Evolutionary conservation across 2,329 filamentous ascomycete species (phyloP).

Genomic region (Pseudopithomyces maydicus): DNA sequence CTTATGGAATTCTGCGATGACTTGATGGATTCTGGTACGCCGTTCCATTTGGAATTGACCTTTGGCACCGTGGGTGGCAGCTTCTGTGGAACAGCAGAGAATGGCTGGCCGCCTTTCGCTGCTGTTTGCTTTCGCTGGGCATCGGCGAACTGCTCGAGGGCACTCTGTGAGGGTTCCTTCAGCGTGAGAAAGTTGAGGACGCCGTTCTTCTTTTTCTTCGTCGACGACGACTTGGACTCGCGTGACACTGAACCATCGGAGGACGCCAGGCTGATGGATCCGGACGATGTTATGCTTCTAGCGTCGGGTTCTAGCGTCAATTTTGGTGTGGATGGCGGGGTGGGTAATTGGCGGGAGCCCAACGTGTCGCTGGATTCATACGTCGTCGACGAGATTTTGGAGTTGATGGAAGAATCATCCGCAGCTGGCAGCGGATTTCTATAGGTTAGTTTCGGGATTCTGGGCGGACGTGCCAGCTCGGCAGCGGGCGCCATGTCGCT

Average conservation of each 20-base stretch:
- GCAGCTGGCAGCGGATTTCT: constrained; percentile 35
- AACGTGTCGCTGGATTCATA: background rate
- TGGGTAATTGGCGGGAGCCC: background rate
- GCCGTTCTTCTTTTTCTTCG: constrained; percentile 40
- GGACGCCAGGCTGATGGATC: constrained; percentile 41
- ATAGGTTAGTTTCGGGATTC: constrained; percentile 43
- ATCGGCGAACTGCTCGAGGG: constrained; percentile 52
- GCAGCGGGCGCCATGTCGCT: constrained; percentile 31
- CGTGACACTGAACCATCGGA: constrained; percentile 32
- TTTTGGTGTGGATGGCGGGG: constrained; percentile 7
- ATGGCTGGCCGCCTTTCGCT: constrained; percentile 25
- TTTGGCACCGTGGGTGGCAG: constrained; percentile 56
- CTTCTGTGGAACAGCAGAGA: constrained; percentile 49
- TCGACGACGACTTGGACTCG: constrained; percentile 30
- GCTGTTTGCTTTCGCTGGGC: constrained; percentile 49
- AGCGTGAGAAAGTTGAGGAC: constrained; percentile 54
- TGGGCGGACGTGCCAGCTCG: constrained; percentile 33
- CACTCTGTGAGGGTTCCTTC: constrained; percentile 55
- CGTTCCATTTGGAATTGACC: constrained; percentile 61
- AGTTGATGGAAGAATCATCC: constrained; percentile 24
- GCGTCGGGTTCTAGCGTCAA: constrained; percentile 13
- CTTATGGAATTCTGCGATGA: constrained; percentile 15
- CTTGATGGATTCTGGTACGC: constrained; percentile 51
- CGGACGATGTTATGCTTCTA: constrained; percentile 24
- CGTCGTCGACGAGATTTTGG: constrained; percentile 10